Evolutionary conservation across 2,329 filamentous ascomycete species (phyloP), one percentile per base, ranked within the genome.

Genomic region (Westerdykella sp.): DNA sequence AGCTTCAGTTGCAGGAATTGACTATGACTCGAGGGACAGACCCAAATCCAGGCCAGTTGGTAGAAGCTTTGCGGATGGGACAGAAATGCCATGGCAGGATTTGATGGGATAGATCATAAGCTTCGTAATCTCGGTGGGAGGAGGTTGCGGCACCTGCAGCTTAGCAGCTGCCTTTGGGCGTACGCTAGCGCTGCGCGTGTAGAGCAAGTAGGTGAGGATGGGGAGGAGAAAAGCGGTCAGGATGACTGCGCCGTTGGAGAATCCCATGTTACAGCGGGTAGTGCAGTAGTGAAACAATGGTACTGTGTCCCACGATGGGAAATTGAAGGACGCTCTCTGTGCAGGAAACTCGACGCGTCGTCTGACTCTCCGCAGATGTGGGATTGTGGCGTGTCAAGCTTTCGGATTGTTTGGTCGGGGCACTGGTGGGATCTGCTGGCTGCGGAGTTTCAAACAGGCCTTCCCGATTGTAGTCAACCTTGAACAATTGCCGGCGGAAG

Each of bases 31-130:
- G 25, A 28, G 9, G 25, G 9, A 12, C 32, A 9, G n/a, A 35
- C 32, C 32, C 11, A 83, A 68, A 36, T 80, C 77, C 10, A 84
- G 70, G 0, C 80, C 80, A 3, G 77, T 74, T 37, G 71, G 72
- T 28, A 75, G 68, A 1, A 84, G 67, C 4, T 66, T 69, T 2
- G 77, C 72, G 2, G 69, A 72, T 13, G 72, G 59, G 9, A 83
- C 67, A 34, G 74, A 69, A 51, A 84, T 70, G 9, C 80, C 80
- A 37, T 81, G 78, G 53, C 81, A 84, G 47, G 80, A 83, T 57
- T 84, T 84, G 55, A 84, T 78, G 11, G 80, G 80, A 57, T 83
- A 83, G 53, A 83, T 71, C 43, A 73, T 73, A 10, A 83, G 67
- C 4, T 65, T 65, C n/a, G 67, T 66, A 31, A 75, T 65, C 37